A percentile compares a stretch with the other conserved stretches of the same genome.
These are phyloP conservation scores for Glonium stellatum DNA, from an alignment of 495 filamentous ascomycete genomes.

Conservation along the genomic window DNA sequence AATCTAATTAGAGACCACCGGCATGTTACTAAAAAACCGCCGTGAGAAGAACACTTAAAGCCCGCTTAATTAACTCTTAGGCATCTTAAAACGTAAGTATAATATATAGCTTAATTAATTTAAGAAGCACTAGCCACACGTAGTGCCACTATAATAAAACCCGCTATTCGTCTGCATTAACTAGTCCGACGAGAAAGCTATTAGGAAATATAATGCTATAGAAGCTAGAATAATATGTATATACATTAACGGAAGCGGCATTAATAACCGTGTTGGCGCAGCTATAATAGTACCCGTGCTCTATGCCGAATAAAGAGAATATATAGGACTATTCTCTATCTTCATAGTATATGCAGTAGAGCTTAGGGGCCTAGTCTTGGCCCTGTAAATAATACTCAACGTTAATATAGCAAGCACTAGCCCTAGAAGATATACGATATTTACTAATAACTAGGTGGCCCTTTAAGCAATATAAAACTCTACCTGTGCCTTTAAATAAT, in stretches of 20 bases:
- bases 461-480: slow-evolving; percentile 12
- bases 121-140: slow-evolving; percentile 10
- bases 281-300: slow-evolving; percentile 6
- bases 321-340: slow-evolving; percentile 21
- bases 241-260: background rate
- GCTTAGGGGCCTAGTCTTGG: slow-evolving; percentile 1
- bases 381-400: slow-evolving; percentile 1
- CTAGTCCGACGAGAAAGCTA: slow-evolving; percentile 21
- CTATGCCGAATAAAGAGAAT: slow-evolving; percentile 9
- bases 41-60: background rate
- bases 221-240: background rate
- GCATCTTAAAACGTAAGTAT: slow-evolving; percentile 11
- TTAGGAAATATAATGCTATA: slow-evolving; percentile 24
- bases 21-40: slow-evolving; percentile 1
- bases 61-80: slow-evolving; percentile 7
- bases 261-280: slow-evolving; percentile 17
- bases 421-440: slow-evolving; percentile 9
- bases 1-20: background rate
- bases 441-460: slow-evolving; percentile 15
- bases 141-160: slow-evolving; percentile 25
- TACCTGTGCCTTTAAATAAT: slow-evolving; percentile 9
- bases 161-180: slow-evolving; percentile 21
- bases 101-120: slow-evolving; percentile 6
- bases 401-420: background rate
- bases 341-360: slow-evolving; percentile 12